A percentile compares a stretch with the other conserved stretches of the same genome.
Evolutionary conservation across 192 early-diverging fungal species (phyloP).

Genomic region (Coemansia sp.): DNA sequence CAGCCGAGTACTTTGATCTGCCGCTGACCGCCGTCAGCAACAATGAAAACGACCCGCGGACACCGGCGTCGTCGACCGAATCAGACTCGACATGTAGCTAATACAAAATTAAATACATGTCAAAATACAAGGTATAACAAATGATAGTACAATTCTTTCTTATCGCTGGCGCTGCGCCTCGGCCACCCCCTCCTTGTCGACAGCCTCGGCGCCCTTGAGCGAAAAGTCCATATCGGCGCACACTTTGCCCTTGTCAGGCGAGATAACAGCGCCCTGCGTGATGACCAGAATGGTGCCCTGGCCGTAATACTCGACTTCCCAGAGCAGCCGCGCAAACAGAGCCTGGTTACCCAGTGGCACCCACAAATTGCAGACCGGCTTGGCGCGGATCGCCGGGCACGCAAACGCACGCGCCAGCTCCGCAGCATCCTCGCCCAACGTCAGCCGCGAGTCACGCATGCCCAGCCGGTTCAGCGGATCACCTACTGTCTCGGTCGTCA

Average conservation of each 20-base stretch:
- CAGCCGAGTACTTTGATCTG: not conserved
- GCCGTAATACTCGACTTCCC: conserved; percentile 31
- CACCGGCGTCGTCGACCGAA: not conserved
- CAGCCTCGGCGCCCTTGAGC: not conserved
- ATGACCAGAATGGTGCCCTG: conserved; percentile 39
- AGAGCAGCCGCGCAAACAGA: conserved; percentile 18
- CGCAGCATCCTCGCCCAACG: conserved; percentile 1
- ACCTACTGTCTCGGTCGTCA: not conserved
- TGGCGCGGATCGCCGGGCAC: conserved; percentile 19
- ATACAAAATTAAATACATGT: too few species aligned
- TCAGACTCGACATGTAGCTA: not conserved
- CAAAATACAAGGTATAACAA: not conserved
- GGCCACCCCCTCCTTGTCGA: conserved; percentile 14
- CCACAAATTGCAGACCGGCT: conserved; percentile 35
- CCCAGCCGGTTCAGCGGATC: not conserved
- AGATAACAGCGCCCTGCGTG: conserved; percentile 28
- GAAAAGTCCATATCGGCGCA: conserved; percentile 21
- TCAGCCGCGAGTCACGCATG: not conserved
- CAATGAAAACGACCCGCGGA: not conserved
- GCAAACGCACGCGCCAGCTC: conserved; percentile 24
- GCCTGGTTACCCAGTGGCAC: conserved; percentile 26
- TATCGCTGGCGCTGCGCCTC: not conserved
- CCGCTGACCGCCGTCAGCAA: not conserved
- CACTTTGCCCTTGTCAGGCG: conserved; percentile 4
- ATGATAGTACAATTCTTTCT: not conserved